Conservation (phyloP, 2,329 filamentous ascomycete species). For the Myotisia sp. region DNA sequence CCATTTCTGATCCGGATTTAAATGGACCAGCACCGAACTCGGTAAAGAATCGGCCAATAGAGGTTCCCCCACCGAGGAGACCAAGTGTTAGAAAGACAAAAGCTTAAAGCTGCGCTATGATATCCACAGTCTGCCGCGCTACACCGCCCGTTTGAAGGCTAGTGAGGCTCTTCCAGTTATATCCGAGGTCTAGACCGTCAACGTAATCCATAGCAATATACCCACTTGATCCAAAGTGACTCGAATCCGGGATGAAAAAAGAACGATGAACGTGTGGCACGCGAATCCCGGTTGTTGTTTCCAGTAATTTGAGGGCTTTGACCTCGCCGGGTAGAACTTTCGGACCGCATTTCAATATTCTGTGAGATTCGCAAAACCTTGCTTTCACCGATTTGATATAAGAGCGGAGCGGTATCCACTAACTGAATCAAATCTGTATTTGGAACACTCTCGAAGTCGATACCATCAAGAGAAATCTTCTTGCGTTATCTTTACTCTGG, state of each 20-base stretch:
- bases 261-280: conserved; percentile 15
- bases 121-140: conserved; percentile 12
- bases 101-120: conserved; percentile 16
- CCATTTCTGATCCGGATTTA: conserved; percentile 12
- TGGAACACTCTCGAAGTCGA: conserved; percentile 5
- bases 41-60: conserved; percentile 11
- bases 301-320: conserved; percentile 13
- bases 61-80: conserved; percentile 9
- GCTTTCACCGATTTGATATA: conserved; percentile 13
- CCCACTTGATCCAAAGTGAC: conserved; percentile 15
- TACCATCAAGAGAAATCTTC: conserved; percentile 7
- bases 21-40: conserved; percentile 14
- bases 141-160: conserved; percentile 11
- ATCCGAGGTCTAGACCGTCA: conserved; percentile 15
- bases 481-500: conserved; percentile 7
- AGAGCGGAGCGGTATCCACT: conserved; percentile 11
- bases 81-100: conserved; percentile 10
- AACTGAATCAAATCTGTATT: conserved; percentile 5
- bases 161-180: conserved; percentile 14
- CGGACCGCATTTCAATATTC: conserved; percentile 15
- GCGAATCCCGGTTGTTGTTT: conserved; percentile 13
- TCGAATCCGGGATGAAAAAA: conserved; percentile 14
- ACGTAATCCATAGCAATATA: conserved; percentile 21
- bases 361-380: conserved; percentile 16
- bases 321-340: conserved; percentile 15